phyloP scores from a whole-genome alignment of 305 asterid species.

The Rubia balearica region DNA sequence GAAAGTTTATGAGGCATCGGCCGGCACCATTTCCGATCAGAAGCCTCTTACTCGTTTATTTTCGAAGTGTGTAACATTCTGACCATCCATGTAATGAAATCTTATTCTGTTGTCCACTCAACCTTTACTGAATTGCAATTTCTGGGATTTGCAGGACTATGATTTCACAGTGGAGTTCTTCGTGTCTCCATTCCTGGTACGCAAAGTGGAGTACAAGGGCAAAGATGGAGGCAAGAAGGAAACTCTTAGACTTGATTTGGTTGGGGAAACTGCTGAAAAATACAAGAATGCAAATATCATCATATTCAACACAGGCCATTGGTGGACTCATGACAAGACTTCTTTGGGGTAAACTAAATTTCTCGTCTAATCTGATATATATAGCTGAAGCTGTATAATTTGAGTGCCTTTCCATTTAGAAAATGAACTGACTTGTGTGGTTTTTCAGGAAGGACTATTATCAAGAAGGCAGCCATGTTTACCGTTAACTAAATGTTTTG shows the following conservation, averaged over 20 bases:
- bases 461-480: conserved; percentile 74
- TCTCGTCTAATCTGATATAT: neutral
- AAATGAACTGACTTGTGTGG: neutral
- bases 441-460: conserved; percentile 62
- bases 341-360: conserved; percentile 43
- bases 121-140: neutral
- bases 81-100: neutral
- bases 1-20: conserved; percentile 63
- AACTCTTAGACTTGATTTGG: conserved; percentile 54
- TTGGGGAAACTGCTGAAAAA: conserved; percentile 34
- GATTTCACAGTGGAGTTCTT: conserved; percentile 59
- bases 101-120: neutral
- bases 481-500: conserved; percentile 41
- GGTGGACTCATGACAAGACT: conserved; percentile 90
- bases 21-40: conserved; percentile 45
- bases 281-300: conserved; percentile 49
- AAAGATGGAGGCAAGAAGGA: conserved; percentile 48
- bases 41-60: conserved; percentile 54
- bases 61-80: conserved; percentile 34
- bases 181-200: conserved; percentile 64
- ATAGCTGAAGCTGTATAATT: neutral
- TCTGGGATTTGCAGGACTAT: conserved; percentile 36
- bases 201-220: conserved; percentile 45
- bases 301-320: conserved; percentile 70
- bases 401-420: neutral